Base-by-base conservation (phyloP, 257 asterid genomes). In the Nemophila menziesii region DNA sequence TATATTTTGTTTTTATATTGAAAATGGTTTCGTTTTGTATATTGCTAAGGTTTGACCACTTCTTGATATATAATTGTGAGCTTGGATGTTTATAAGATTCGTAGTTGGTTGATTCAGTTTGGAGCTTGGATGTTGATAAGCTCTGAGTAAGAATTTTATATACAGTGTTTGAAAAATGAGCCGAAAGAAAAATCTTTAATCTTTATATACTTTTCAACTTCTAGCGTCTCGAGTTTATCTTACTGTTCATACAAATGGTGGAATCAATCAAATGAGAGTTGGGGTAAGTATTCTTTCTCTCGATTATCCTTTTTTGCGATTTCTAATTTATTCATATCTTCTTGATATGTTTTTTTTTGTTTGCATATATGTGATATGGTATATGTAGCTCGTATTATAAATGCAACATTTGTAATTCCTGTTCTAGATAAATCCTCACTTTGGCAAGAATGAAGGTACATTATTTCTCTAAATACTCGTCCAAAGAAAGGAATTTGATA, bases 361-460 rank as follows among this genome's bases (percentile, higher is more conserved):
- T 51, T 26, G 74, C 77, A 87, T 95, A 87, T 87, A 62, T 83
- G 97, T 50, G 97, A 87, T 68, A 87, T 87, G 97, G 97, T 87
- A 67, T 95, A 92, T 57, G 84, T 87, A 63, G 93, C 97, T 48
- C 93, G 81, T 29, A 69, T 87, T 43, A 72, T 87, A 60, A 83
- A 87, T 73, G 97, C 97, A 16, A 83, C 97, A 29, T 93, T 87
- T 18, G 90, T 87, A 71, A 87, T 87, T 69, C 97, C 97, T 48
- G 93, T 80, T 62, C 79, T 87, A 39, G 97, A 87, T 64, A 87
- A 87, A 66, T 83, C 77, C 62, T 87, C 95, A 23, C 64, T 83
- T 61, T 87, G 97, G 97, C 85, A 75, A 50, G 97, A 87, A 64
- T 69, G 95, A 17, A 87, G 97, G 97, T 83, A 61, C 23, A 8